Evolutionary conservation across 345 rosid species (phyloP), one percentile per base, ranked within the genome.

Genomic region (Alliaria petiolata): DNA sequence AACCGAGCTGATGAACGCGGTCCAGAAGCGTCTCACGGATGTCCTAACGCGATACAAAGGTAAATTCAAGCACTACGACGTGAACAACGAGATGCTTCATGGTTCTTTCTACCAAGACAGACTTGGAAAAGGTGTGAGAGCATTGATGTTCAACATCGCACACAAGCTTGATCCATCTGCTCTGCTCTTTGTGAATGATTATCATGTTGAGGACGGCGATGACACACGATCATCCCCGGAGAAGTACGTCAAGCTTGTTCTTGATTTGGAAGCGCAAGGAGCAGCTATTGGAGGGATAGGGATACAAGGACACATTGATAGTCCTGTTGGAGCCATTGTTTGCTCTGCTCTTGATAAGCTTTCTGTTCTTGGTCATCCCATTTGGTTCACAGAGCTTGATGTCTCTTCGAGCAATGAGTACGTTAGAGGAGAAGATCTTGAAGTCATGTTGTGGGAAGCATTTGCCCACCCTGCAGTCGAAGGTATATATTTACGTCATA

Each of bases 391-490:
- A 6, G 87, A 85, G 66, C 82, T 85, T 31, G 87, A 87, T 34
- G 87, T 85, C 26, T 85, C 89, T 42, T 81, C 87, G 0, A 67
- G 47, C 61, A 80, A 83, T 60, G 98, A 89, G 76, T 82, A 56
- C 46, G 84, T 90, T 19, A 76, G 98, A 75, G 96, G 90, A 6
- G 91, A 91, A 1, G 97, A 89, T 71, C 76, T 93, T 38, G 92
- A 86, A 74, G 96, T 86, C 15, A 89, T 93, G 92, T 83, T 93
- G 33, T 82, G 97, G 49, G 98, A 93, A 79, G 92, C 89, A 6
- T 90, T 76, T 45, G 88, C 96, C 8, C 96, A 89, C 53, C 98
- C 98, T 16, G 84, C 97, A 0, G 96, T 90, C 52, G 87, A 91
- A 71, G 97, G 96, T 69, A 59, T 14, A n/a, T 8, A 13, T 64